Percentiles rank a stretch among this genome's conserved stretches.
Conservation (phyloP, 768 basidiomycete genomes). For the Lentinula sp. region DNA sequence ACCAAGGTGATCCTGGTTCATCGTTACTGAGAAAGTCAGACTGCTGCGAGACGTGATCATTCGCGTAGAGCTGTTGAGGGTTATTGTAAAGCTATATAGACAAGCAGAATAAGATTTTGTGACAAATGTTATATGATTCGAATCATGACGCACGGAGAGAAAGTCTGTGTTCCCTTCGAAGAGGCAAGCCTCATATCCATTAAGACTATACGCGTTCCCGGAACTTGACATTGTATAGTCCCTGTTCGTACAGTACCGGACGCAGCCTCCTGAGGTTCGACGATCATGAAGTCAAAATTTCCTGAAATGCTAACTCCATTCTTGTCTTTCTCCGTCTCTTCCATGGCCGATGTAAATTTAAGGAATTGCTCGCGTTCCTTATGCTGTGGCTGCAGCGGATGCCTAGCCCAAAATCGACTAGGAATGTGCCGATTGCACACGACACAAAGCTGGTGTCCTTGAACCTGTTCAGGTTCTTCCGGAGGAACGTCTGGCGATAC, state of each 20-base stretch:
- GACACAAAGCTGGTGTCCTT: conserved; percentile 13
- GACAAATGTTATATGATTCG: not conserved
- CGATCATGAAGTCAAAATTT: conserved; percentile 29
- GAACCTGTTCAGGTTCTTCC: conserved; percentile 8
- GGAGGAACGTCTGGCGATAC: conserved; percentile 13
- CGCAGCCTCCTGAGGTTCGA: conserved; percentile 16
- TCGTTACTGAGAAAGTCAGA: conserved; percentile 10
- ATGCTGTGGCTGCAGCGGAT: conserved; percentile 14
- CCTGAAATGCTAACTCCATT: conserved; percentile 23
- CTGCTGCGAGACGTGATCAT: not conserved
- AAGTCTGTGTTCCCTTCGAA: not conserved
- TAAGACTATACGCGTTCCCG: not conserved
- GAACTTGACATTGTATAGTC: conserved; percentile 1
- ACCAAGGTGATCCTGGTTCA: conserved; percentile 23
- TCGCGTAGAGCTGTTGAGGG: not conserved
- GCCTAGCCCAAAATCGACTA: conserved; percentile 2
- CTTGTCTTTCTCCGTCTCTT: conserved; percentile 28
- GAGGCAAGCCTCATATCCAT: conserved; percentile 1
- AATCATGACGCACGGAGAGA: conserved; percentile 2
- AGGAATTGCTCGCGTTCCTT: conserved; percentile 18
- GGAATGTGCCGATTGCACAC: conserved; percentile 17
- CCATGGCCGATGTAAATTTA: conserved; percentile 19
- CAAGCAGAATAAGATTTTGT: not conserved
- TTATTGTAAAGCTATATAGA: not conserved
- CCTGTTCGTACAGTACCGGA: not conserved